Conservation (phyloP, 148 eudicot genomes). For the Agrostemma githago region DNA sequence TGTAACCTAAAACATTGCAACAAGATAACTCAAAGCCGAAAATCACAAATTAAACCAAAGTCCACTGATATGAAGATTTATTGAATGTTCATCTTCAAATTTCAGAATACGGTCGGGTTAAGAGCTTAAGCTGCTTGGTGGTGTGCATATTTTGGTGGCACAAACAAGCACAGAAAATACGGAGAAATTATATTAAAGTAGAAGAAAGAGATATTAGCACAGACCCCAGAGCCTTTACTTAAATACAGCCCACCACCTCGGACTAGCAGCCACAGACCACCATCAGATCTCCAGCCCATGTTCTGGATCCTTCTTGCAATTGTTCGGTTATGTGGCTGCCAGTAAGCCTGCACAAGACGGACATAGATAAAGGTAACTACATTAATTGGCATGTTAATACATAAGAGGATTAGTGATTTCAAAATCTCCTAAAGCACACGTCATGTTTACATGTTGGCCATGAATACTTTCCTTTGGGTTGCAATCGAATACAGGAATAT, state of each 20-base stretch:
- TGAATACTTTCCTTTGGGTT: background rate
- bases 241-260: conserved; percentile 99
- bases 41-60: background rate
- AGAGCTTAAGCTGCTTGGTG: background rate
- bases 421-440: background rate
- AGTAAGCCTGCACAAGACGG: conserved; percentile 59
- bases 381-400: background rate
- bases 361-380: background rate
- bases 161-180: conserved; percentile 6
- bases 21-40: background rate
- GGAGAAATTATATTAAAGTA: conserved; percentile 3
- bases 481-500: background rate
- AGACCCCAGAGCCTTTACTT: conserved; percentile 96
- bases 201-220: conserved; percentile 23
- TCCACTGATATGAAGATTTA: background rate
- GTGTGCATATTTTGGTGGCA: background rate
- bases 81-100: conserved; percentile 1
- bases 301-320: conserved; percentile 94
- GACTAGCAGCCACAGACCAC: conserved; percentile 97
- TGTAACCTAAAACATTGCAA: background rate
- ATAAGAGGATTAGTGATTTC: background rate
- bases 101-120: background rate
- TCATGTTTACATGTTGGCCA: background rate
- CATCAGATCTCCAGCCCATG: conserved; percentile 99
- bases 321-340: conserved; percentile 98